A percentile compares a stretch with the other conserved stretches of the same genome.
These are phyloP conservation scores for Microsporum audouinii DNA, from an alignment of 2,329 filamentous ascomycete species.

Conservation along the genomic window DNA sequence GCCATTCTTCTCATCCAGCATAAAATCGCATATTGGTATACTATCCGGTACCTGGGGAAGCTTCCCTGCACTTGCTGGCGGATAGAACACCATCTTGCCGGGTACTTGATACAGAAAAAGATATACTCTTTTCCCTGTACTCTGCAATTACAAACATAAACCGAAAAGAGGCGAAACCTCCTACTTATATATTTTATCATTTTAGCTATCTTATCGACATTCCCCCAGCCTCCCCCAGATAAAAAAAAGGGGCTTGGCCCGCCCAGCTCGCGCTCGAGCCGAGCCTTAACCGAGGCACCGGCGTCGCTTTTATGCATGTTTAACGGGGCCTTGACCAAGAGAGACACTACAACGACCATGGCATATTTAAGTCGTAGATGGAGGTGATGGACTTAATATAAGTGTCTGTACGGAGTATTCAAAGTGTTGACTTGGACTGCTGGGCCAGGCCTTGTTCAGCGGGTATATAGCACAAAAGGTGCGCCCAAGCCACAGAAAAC, in stretches of 20 bases:
- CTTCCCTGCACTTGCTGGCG: slow-evolving; percentile 30
- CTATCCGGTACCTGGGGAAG: slow-evolving; percentile 56
- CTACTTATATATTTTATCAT: background rate
- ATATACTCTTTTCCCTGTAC: background rate
- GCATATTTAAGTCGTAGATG: too few relatives aligned
- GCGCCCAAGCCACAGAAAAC: too few relatives aligned
- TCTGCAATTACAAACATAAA: background rate
- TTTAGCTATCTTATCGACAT: background rate
- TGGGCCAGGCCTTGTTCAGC: too few relatives aligned
- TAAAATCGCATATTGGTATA: slow-evolving; percentile 64
- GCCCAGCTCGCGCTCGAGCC: background rate
- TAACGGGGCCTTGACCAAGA: too few relatives aligned
- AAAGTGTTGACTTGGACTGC: too few relatives aligned
- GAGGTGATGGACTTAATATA: too few relatives aligned
- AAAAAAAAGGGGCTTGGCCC: background rate
- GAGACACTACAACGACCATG: too few relatives aligned
- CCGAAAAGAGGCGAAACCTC: background rate
- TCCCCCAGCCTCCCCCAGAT: background rate
- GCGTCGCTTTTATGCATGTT: background rate
- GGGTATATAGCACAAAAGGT: too few relatives aligned
- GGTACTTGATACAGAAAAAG: background rate
- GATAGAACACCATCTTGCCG: slow-evolving; percentile 37
- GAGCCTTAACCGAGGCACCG: slow-evolving; percentile 2
- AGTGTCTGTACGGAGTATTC: too few relatives aligned
- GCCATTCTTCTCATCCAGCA: slow-evolving; percentile 60